A percentile compares a stretch with the other conserved stretches of the same genome.
Evolutionary conservation across 2,329 filamentous ascomycete genomes (phyloP).

Genomic region (Cadophora luteo-olivacea): DNA sequence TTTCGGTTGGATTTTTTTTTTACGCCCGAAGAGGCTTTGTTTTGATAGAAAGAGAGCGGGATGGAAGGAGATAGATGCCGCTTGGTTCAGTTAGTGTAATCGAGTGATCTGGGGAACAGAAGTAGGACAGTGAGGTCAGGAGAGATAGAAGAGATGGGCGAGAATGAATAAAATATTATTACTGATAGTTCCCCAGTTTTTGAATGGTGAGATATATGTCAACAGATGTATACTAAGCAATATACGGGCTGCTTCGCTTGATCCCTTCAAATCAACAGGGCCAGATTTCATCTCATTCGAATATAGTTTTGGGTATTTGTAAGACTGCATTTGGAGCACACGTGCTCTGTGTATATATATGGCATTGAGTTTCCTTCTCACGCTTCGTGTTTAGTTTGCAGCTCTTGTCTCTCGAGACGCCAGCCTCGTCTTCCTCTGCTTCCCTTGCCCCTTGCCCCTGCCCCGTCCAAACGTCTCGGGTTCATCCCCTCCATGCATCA

Average conservation of each 20-base stretch:
- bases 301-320: background rate
- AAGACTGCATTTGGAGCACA: background rate
- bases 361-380: background rate
- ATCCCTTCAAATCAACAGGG: too few relatives aligned
- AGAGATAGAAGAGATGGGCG: background rate
- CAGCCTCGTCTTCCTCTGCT: background rate
- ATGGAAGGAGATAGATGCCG: background rate
- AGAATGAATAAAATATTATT: background rate
- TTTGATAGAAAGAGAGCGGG: slow-evolving; percentile 1
- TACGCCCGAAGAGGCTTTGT: slow-evolving; percentile 1
- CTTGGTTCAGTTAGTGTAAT: background rate
- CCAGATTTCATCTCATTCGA: background rate
- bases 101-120: background rate
- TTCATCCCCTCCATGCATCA: background rate
- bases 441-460: background rate
- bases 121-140: background rate
- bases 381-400: background rate
- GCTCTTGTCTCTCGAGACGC: background rate
- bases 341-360: background rate
- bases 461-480: background rate
- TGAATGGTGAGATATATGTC: too few relatives aligned
- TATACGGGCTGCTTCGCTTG: too few relatives aligned
- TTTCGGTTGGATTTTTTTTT: background rate
- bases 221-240: too few relatives aligned
- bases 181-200: background rate